Evolutionary conservation across 305 asterid genomes (phyloP).

Genomic region (Fraxinus baroniana): DNA sequence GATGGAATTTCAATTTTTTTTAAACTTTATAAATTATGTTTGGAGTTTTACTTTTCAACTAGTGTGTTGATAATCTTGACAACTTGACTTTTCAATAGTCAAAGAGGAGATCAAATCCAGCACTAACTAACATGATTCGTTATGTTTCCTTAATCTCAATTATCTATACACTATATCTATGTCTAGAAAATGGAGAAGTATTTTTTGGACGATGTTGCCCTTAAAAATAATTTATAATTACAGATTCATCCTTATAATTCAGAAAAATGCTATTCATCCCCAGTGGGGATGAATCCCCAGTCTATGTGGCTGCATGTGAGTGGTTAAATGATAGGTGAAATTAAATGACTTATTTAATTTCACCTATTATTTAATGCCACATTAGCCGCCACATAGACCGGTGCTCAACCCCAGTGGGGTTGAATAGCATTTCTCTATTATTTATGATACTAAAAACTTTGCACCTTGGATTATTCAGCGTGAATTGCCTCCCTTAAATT

Average conservation of each 20-base stretch:
- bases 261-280: too few relatives aligned
- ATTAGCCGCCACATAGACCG: too few relatives aligned
- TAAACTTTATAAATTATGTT: background rate
- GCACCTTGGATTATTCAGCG: background rate
- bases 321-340: too few relatives aligned
- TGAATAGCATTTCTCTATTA: too few relatives aligned
- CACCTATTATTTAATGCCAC: too few relatives aligned
- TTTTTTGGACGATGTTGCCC: background rate
- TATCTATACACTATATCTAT: background rate
- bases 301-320: too few relatives aligned
- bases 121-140: background rate
- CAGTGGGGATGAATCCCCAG: too few relatives aligned
- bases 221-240: too few relatives aligned
- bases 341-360: too few relatives aligned
- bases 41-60: background rate
- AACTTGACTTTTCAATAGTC: background rate
- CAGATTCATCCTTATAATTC: background rate
- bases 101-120: background rate
- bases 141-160: background rate
- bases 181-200: background rate
- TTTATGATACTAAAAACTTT: background rate
- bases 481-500: background rate
- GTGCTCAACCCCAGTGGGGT: too few relatives aligned
- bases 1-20: background rate
- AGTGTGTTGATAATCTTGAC: background rate